Percentiles rank a stretch among this genome's conserved stretches.
Evolutionary conservation across 2,329 filamentous ascomycete genomes (phyloP).

Genomic region (Penicillium capsulatum): DNA sequence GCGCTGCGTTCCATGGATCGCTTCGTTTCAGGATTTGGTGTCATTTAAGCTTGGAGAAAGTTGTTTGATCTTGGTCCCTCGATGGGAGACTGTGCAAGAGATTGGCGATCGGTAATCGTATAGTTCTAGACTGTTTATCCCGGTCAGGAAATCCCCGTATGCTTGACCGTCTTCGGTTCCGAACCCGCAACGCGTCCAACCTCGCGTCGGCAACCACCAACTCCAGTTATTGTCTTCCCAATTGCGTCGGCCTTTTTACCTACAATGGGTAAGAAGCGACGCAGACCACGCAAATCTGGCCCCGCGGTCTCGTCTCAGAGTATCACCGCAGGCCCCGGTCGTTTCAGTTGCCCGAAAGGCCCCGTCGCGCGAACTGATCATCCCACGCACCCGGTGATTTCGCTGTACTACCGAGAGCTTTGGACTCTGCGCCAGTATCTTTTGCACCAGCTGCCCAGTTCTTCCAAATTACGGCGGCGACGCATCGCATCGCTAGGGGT

Average conservation of each 20-base stretch:
- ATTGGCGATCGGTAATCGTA: too few relatives aligned
- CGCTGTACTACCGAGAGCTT: constrained; percentile 63
- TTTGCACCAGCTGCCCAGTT: constrained; percentile 59
- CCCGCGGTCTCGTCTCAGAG: constrained; percentile 21
- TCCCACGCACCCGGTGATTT: constrained; percentile 59
- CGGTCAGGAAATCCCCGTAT: too few relatives aligned
- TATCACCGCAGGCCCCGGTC: constrained; percentile 21
- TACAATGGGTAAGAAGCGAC: constrained; percentile 46
- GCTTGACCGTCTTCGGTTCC: too few relatives aligned
- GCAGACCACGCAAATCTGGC: constrained; percentile 34
- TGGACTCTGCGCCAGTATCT: constrained; percentile 67
- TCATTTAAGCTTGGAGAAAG: too few relatives aligned
- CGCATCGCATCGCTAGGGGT: constrained; percentile 37
- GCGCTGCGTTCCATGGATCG: constrained; percentile 18
- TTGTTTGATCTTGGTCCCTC: too few relatives aligned
- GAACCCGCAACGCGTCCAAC: too few relatives aligned
- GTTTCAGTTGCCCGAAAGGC: constrained; percentile 16
- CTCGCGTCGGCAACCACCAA: too few relatives aligned
- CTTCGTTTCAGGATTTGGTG: too few relatives aligned
- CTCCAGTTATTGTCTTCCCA: too few relatives aligned
- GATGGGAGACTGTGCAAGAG: too few relatives aligned
- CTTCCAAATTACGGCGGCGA: constrained; percentile 55
- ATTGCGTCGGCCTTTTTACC: too few relatives aligned
- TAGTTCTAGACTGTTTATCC: too few relatives aligned
- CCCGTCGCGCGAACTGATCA: constrained; percentile 11